These are phyloP conservation scores for Linum lewisii DNA, from an alignment of 345 rosid genomes.

Conservation along the genomic window DNA sequence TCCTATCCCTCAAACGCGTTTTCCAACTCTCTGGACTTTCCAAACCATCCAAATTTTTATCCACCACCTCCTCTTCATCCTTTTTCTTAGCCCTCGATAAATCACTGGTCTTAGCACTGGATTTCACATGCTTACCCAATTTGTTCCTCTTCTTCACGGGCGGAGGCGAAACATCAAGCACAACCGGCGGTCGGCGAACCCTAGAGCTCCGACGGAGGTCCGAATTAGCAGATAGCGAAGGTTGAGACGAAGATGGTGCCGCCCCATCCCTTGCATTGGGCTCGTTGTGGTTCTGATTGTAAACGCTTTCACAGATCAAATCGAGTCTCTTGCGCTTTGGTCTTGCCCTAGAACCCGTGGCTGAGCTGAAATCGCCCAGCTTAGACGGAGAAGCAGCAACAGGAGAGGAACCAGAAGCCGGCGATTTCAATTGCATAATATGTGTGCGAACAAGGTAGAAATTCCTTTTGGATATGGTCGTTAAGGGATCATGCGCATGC, in stretches of 20 bases:
- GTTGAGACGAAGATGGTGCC: constrained; percentile 14
- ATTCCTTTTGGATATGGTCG: background rate
- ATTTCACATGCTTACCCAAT: constrained; percentile 20
- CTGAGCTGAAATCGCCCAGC: constrained; percentile 16
- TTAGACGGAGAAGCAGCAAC: constrained; percentile 34
- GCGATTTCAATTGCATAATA: constrained; percentile 55
- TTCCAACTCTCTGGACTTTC: constrained; percentile 50
- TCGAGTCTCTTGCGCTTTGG: constrained; percentile 86
- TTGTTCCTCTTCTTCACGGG: constrained; percentile 52
- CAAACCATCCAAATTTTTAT: constrained; percentile 6
- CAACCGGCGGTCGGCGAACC: constrained; percentile 50
- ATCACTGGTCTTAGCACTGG: constrained; percentile 10
- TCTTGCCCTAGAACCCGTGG: constrained; percentile 47
- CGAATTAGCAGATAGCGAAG: constrained; percentile 14
- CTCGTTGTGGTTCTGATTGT: constrained; percentile 60
- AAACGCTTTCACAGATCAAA: constrained; percentile 66
- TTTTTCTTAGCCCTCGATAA: constrained; percentile 18
- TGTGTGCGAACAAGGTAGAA: background rate
- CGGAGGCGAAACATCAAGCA: constrained; percentile 75
- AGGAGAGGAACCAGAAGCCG: constrained; percentile 19
- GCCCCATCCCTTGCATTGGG: constrained; percentile 21
- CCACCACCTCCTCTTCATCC: constrained; percentile 22
- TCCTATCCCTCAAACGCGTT: constrained; percentile 14
- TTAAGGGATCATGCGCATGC: background rate
- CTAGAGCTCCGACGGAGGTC: constrained; percentile 77